phyloP scores from a whole-genome alignment of 805 yeast genomes.

The Priceomyces medius region DNA sequence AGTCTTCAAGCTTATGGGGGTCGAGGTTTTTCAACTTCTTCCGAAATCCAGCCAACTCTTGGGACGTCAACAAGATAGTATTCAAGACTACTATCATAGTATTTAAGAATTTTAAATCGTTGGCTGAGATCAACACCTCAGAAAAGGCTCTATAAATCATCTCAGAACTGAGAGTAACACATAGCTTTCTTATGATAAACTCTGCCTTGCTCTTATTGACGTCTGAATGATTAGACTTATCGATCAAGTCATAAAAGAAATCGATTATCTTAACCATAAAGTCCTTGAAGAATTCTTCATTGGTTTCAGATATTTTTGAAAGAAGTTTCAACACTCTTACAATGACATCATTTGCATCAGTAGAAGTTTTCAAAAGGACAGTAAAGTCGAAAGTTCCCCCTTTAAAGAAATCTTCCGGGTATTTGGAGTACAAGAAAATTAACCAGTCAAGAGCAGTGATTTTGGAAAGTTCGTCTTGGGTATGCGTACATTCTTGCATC shows the following conservation, averaged over 20 bases:
- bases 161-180: conserved; percentile 78
- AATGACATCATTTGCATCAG: conserved; percentile 71
- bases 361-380: conserved; percentile 69
- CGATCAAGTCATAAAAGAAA: conserved; percentile 57
- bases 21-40: conserved; percentile 61
- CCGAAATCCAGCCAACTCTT: conserved; percentile 71
- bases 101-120: conserved; percentile 66
- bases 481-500: conserved; percentile 54
- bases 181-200: conserved; percentile 78
- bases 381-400: conserved; percentile 53
- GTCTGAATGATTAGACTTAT: conserved; percentile 5
- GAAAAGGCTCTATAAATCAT: conserved; percentile 80
- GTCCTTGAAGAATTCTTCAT: conserved; percentile 71
- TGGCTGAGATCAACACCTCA: conserved; percentile 55
- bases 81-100: conserved; percentile 84
- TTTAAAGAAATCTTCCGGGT: conserved; percentile 34
- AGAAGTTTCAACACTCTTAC: conserved; percentile 68
- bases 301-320: conserved; percentile 71
- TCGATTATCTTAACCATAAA: conserved; percentile 71
- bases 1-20: conserved; percentile 52
- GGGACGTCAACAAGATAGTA: conserved; percentile 81
- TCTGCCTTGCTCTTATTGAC: conserved; percentile 49
- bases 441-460: conserved; percentile 90
- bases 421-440: conserved; percentile 70
- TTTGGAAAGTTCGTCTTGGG: conserved; percentile 68